phyloP scores from a whole-genome alignment of 1,139 yeast genomes.

The Yamadazyma membranifaciens region DNA sequence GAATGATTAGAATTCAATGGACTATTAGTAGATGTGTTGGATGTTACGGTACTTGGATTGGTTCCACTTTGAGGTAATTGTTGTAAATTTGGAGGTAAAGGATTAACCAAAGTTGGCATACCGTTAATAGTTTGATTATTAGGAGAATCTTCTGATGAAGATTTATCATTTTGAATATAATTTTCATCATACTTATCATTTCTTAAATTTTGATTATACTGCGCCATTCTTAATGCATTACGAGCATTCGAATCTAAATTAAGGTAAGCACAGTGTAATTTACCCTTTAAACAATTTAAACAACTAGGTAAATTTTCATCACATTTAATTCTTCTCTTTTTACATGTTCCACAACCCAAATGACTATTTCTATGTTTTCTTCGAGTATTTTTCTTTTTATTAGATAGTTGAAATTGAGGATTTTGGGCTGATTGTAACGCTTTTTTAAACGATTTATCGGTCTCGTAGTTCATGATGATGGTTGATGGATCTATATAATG shows the following conservation, averaged over 20 bases:
- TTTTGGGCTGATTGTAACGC: constrained; percentile 17
- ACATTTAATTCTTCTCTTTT: constrained; percentile 64
- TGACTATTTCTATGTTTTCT: constrained; percentile 65
- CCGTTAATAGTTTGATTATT: neutral
- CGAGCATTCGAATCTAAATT: constrained; percentile 50
- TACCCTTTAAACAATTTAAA: constrained; percentile 59
- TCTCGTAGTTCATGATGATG: constrained; percentile 6
- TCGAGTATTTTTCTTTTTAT: constrained; percentile 46
- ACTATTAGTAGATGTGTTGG: neutral
- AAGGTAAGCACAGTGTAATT: constrained; percentile 53
- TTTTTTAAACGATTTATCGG: constrained; percentile 17
- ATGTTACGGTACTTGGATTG: neutral
- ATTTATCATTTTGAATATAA: constrained; percentile 1
- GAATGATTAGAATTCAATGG: neutral
- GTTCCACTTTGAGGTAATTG: neutral
- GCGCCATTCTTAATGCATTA: constrained; percentile 52
- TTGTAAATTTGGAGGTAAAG: neutral
- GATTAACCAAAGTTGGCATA: neutral
- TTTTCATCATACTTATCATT: constrained; percentile 26
- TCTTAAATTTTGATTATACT: constrained; percentile 43
- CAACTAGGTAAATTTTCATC: constrained; percentile 65
- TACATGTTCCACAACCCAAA: constrained; percentile 65
- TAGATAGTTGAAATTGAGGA: constrained; percentile 15
- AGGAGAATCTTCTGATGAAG: constrained; percentile 3
- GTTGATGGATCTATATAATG: neutral